Base-by-base conservation (phyloP, 1,284 basidiomycete genomes). In the Apiotrichum mycotoxinovorans region DNA sequence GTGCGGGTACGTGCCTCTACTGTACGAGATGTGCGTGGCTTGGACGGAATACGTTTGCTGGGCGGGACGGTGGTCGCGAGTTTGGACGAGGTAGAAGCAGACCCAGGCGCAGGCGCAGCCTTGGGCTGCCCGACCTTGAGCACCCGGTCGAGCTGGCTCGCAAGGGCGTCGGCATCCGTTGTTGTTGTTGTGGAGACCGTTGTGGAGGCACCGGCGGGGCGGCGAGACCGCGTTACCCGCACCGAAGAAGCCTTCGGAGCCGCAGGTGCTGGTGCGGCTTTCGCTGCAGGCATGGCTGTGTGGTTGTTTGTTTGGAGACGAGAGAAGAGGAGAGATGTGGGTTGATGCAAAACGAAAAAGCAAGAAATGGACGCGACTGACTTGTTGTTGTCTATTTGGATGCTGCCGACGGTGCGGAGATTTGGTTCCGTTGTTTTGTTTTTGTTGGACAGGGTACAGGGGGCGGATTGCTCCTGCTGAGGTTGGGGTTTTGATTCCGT, bases 141-240 rank as follows among this genome's bases (percentile, higher is more conserved):
- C n/a, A 71, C 65, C 30, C 67, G 63, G 17, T 65, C 57, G 38
- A 74, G 54, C 30, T 66, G 64, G 33, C 55, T 56, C 10, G 60
- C 67, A 18, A 74, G 59, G 5, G 61, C 62, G 20, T 68, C 70
- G 5, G 37, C 38, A 25, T 51, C 49, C 7, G 41, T 30, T 1
- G 40, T 27, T 15, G 52, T 17, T 18, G 51, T 41, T 7, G 30
- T 17, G 2, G 53, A n/a, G n/a, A n/a, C n/a, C 30, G 57, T 30
- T 30, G 30, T 30, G 5, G 30, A 5, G 5, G 30, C 12, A 30
- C 7, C 30, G 20, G 46, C 22, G n/a, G n/a, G 17, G 26, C 17
- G 23, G 34, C 38, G 30, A n/a, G 33, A n/a, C 22, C 42, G 41
- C 10, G 34, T 37, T n/a, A n/a, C 18, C 12, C 40, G 20, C 40